Base-by-base conservation (phyloP, 306 rosid species). In the Sophora flavescens region DNA sequence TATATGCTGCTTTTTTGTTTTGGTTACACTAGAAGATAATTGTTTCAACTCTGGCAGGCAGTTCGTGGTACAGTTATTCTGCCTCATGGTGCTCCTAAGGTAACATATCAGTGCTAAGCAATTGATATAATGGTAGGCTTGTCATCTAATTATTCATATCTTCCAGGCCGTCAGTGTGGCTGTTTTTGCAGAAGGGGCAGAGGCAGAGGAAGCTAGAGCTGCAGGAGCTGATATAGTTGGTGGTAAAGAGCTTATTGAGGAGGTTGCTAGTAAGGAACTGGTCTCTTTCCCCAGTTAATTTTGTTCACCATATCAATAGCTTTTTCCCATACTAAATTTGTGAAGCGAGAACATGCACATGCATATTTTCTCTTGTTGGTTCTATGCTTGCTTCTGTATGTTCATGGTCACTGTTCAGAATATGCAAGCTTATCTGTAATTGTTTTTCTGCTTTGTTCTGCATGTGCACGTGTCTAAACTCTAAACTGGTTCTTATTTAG, bases 191-290 rank as follows among this genome's bases (percentile, higher is more conserved):
- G 93, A 95, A 87, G 99, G 97, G 64, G 81, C 89, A 50, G 97
- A 92, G 52, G 99, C 99, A 48, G 97, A 95, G 56, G 99, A 95
- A 86, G 99, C 99, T 53, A 90, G 91, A 88, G 97, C 92, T 70
- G 97, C 97, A 32, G 99, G 97, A 78, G 99, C 97, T 14, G 97
- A 95, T 88, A 89, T 95, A 76, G 99, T 95, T 72, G 99, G 99
- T n/a, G 99, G 97, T 33, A 80, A 83, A 78, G 99, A 95, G 74
- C 99, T 95, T 56, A 87, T 95, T 22, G 92, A 87, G 84, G 93
- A 95, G 85, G 86, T 95, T 89, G 97, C 96, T 33, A 88, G 99
- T 95, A 94, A 84, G 65, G 84, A 82, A 74, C 78, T 63, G 38
- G 32, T 53, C 88, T 80, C 45, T 79, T 65, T 79, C 52, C 76